Conservation (phyloP, 805 yeast genomes). For the Yamadazyma akitaensis region DNA sequence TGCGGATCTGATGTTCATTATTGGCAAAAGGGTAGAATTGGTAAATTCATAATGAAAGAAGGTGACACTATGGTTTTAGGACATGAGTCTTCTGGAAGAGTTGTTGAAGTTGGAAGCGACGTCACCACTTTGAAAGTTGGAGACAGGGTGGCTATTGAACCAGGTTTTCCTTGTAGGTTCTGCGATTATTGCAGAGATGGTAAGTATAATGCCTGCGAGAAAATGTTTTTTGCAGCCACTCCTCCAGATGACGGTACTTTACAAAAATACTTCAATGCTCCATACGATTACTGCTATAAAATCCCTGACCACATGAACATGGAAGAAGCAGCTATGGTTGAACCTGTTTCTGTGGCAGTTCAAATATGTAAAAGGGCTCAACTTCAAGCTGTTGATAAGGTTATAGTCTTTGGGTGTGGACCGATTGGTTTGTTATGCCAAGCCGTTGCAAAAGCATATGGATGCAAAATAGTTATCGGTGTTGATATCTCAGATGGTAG, state of each 20-base stretch:
- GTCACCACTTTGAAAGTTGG: slow-evolving; percentile 45
- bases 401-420: slow-evolving; percentile 25
- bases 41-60: slow-evolving; percentile 30
- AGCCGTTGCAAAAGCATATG: slow-evolving; percentile 20
- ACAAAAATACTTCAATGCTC: slow-evolving; percentile 16
- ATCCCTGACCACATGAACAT: slow-evolving; percentile 21
- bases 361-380: slow-evolving; percentile 20
- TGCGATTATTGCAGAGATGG: slow-evolving; percentile 21
- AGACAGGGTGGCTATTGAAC: slow-evolving; percentile 50
- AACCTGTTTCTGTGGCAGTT: slow-evolving; percentile 24
- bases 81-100: slow-evolving; percentile 46
- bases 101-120: slow-evolving; percentile 47
- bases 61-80: slow-evolving; percentile 35
- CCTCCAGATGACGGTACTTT: slow-evolving; percentile 21
- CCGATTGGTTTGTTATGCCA: slow-evolving; percentile 25
- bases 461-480: slow-evolving; percentile 20
- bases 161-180: slow-evolving; percentile 50
- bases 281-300: slow-evolving; percentile 17
- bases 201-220: slow-evolving; percentile 19
- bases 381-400: slow-evolving; percentile 16
- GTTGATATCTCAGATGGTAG: slow-evolving; percentile 23
- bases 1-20: slow-evolving; percentile 24
- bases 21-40: slow-evolving; percentile 21
- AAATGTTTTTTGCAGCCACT: slow-evolving; percentile 20
- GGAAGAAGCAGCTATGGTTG: slow-evolving; percentile 26